Percentiles rank a stretch among this genome's conserved stretches.
Conservation (phyloP, 164 flowering plant genomes). For the Vitis rotundifolia region DNA sequence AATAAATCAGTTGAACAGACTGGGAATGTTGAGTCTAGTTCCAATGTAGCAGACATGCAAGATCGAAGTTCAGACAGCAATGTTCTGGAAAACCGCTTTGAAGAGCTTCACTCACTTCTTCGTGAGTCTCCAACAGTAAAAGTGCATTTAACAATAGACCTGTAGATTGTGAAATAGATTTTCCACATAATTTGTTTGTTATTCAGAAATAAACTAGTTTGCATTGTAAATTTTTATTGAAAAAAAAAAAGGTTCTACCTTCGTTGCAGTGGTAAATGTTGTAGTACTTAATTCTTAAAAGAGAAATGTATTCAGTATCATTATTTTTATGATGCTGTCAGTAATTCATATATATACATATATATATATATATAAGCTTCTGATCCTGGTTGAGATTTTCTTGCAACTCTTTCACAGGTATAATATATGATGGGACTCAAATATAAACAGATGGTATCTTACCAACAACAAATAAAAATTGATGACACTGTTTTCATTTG, state of each 20-base stretch:
- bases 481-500: too few relatives aligned
- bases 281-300: not conserved
- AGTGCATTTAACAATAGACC: constrained; percentile 21
- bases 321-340: not conserved
- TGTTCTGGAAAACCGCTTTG: constrained; percentile 34
- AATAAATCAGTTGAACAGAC: constrained; percentile 23
- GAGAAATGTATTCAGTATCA: not conserved
- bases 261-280: not conserved
- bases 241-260: not conserved
- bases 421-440: not conserved
- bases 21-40: constrained; percentile 13
- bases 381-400: not conserved
- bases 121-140: constrained; percentile 42
- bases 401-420: not conserved
- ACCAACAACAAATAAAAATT: too few relatives aligned
- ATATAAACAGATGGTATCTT: too few relatives aligned
- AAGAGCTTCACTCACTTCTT: constrained; percentile 42
- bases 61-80: constrained; percentile 25
- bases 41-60: not conserved
- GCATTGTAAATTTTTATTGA: not conserved
- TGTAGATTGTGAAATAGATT: constrained; percentile 10
- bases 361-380: not conserved
- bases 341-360: not conserved
- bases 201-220: not conserved
- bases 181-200: not conserved